Evolutionary conservation across 2,329 filamentous ascomycete genomes (phyloP).

Genomic region (Coniochaeta hoffmannii): DNA sequence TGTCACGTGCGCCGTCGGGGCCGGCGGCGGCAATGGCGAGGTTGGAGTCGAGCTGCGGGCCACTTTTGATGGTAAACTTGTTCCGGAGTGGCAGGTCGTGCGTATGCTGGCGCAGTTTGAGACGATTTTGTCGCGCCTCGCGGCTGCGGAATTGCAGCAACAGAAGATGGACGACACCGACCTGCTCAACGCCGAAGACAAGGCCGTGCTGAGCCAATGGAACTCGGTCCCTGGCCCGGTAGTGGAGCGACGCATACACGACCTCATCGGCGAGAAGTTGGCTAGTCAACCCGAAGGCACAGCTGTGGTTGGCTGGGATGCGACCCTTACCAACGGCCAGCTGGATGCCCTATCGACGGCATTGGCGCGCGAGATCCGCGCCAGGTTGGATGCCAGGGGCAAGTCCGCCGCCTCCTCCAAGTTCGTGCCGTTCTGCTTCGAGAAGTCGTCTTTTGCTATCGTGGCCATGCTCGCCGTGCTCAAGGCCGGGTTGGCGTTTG

Average conservation of each 20-base stretch:
- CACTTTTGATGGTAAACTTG: constrained; percentile 11
- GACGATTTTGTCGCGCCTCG: constrained; percentile 6
- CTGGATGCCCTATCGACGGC: constrained; percentile 4
- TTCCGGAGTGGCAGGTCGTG: constrained; percentile 11
- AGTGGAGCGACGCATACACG: constrained; percentile 11
- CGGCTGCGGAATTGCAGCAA: constrained; percentile 2
- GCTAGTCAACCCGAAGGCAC: constrained; percentile 5
- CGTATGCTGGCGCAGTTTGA: constrained; percentile 14
- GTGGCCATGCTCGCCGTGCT: constrained; percentile 7
- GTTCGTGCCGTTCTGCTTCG: constrained; percentile 7
- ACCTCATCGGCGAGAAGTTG: constrained; percentile 13
- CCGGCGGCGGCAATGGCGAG: background rate
- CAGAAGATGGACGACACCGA: constrained; percentile 8
- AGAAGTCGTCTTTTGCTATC: constrained; percentile 6
- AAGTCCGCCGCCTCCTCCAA: background rate
- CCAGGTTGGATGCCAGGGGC: background rate
- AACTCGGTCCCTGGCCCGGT: constrained; percentile 11
- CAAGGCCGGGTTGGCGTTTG: constrained; percentile 1
- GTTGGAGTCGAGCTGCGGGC: constrained; percentile 9
- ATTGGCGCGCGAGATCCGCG: background rate
- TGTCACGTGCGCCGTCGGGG: constrained; percentile 11
- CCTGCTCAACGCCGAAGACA: constrained; percentile 11
- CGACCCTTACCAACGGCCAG: constrained; percentile 1
- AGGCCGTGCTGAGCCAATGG: constrained; percentile 9
- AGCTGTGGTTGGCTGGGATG: constrained; percentile 4